Base-by-base conservation (phyloP, 2,329 filamentous ascomycete species). In the Colletotrichum gigasporum region DNA sequence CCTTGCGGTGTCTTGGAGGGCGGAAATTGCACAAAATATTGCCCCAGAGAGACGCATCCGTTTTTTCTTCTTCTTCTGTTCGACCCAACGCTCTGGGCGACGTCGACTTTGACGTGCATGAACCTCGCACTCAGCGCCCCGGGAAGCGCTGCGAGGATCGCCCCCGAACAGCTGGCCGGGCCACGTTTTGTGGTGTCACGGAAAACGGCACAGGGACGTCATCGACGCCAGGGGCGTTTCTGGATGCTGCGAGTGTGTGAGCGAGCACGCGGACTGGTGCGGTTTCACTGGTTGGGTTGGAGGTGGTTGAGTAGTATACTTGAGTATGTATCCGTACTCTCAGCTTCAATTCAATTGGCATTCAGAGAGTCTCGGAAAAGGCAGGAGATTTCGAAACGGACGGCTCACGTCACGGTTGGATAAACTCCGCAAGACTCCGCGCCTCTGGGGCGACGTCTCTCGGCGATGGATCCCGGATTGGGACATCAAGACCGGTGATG, bases 361-460 rank as follows among this genome's bases (percentile, higher is more conserved):
- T 16, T 12, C 26, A 12, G 24, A 12, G 24, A 12, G 16, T 20
- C 22, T 48, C 26, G 32, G 61, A 39, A 61, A 42, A 35, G 47
- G 20, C 22, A 41, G 45, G 47, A 48, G 26, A 48, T 39, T 48
- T 64, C 54, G 47, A 63, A 63, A 53, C 55, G 34, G 39, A 20
- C 12, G 52, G 12, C 34, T 61, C 61, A 65, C 48, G 62, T 54
- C 56, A 65, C 28, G 18, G n/a, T 48, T 10, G 62, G 39, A 50
- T 55, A 32, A 54, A 61, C 62, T 62, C 62, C 62, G 62, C 62
- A 55, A 62, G 62, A 62, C 62, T 55, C 62, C 48, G 62, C 62
- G 42, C 11, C 9, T n/a, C 22, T 30, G 11, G 37, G 39, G 12
- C 30, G 22, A 26, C 24, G 44, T 20, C 28, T 52, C 26, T 20